Base-by-base conservation (phyloP, 805 yeast species). In the Cyberlindnera veronae region DNA sequence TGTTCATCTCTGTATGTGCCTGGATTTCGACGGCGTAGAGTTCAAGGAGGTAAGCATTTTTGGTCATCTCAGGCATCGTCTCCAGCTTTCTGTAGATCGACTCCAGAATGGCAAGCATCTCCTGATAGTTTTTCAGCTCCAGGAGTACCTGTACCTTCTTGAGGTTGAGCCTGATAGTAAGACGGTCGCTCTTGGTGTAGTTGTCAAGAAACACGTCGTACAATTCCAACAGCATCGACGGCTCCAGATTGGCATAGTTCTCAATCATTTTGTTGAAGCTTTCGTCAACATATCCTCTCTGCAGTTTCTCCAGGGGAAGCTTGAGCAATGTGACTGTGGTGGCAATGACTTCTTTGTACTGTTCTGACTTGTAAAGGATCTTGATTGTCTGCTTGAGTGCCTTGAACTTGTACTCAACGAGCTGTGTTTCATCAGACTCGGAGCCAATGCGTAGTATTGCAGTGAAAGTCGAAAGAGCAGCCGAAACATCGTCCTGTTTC, bases 1-100 rank as follows among this genome's bases (percentile, higher is more conserved):
- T 52, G 9, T 66, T 60, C 11, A 61, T 55, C 24, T 62, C 68
- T 3, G 77, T 63, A 24, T 70, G 65, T 32, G 76, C 68, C 39
- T 74, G 74, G 43, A 85, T 81, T 53, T 82, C 83, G 4, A 77
- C 68, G 0, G 93, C 84, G 16, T 82, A 70, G 1, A 81, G 68
- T 42, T 86, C 95, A 29, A 85, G 60, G 16, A 77, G 58, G 45
- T 68, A 74, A 0, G 77, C 63, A 45, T 65, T 72, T 37, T 58
- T 66, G 0, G 73, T 64, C 42, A 72, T 62, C 28, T 76, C 81
- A 4, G 58, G 47, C 7, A 73, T 55, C 0, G 40, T 67, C 5
- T 57, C 57, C 7, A 77, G 59, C 28, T 62, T 63, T 2, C 38
- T 30, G 38, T 76, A 72, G 27, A 78, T 60, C 6, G 45, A 39